Conservation (phyloP, 768 basidiomycete genomes). For the Cantharellus anzutake region DNA sequence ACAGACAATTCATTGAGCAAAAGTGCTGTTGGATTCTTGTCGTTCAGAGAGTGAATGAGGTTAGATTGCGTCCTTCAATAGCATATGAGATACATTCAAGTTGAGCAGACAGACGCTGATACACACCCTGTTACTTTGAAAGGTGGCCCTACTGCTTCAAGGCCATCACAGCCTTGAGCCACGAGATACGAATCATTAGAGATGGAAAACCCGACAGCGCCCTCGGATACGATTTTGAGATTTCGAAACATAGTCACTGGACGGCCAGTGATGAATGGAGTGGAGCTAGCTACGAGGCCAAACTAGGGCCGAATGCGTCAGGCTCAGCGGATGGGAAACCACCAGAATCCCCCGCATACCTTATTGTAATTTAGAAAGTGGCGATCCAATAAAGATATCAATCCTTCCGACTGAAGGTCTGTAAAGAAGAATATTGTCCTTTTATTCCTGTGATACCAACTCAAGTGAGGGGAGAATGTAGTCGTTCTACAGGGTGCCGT, state of each 20-base stretch:
- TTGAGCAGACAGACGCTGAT: neutral
- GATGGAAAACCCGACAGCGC: slow-evolving; percentile 6
- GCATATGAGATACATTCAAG: neutral
- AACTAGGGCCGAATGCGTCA: neutral
- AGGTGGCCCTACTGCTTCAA: slow-evolving; percentile 4
- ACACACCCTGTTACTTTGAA: slow-evolving; percentile 3
- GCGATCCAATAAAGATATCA: slow-evolving; percentile 4
- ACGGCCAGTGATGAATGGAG: slow-evolving; percentile 8
- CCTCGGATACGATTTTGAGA: neutral
- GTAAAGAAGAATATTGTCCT: slow-evolving; percentile 9
- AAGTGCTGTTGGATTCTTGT: neutral
- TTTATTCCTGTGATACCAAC: neutral
- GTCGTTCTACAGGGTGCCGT: neutral
- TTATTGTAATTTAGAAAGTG: slow-evolving; percentile 4
- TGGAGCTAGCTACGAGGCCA: slow-evolving; percentile 7
- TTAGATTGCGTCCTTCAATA: slow-evolving; percentile 3
- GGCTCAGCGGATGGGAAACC: neutral
- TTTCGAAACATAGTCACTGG: slow-evolving; percentile 4
- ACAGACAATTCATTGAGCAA: neutral
- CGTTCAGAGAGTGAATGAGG: slow-evolving; percentile 6
- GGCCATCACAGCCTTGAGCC: slow-evolving; percentile 4
- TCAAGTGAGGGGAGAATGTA: neutral
- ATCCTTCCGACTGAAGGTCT: slow-evolving; percentile 6
- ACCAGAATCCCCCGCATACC: neutral
- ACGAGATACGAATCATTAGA: neutral